Base-by-base conservation (phyloP, 23 red algal genomes). In the Rhodosorus marinus region DNA sequence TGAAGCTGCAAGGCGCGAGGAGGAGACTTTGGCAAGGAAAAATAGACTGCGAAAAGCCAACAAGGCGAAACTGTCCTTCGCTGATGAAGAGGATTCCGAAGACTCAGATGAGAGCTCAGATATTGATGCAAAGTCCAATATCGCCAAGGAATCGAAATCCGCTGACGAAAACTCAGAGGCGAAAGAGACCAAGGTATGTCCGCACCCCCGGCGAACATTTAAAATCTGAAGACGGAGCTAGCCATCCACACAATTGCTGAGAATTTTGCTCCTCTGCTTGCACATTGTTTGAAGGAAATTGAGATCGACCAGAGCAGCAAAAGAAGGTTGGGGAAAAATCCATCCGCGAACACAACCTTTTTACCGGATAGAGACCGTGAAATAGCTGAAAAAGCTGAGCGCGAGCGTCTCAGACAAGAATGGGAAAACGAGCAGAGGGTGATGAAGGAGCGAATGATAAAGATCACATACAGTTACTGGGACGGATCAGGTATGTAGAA, bases 381-480 rank as follows among this genome's bases (percentile, higher is more conserved):
- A 29, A 36, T 23, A 33, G 74, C 67, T 19, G 74, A 72, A 51
- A 26, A 60, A 31, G 6, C 52, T 49, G 83, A 79, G 40, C 58
- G 83, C 26, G 83, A 69, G 55, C 72, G 83, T 15, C 25, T 92
- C 17, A 79, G 47, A 41, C 73, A 80, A 27, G 59, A 71, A 34
- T 92, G 83, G 83, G 32, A 74, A 22, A 41, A 56, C 19, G 58
- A 92, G 43, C 83, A 92, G 55, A 68, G 73, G 49, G 24, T 35
- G 31, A 60, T 69, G 15, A 92, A 92, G 66, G 60, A 52, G 29
- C 67, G 81, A 49, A 47, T 32, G 19, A 59, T 92, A 5, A 46
- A 59, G 8, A 74, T 92, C 35, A 92, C 63, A 0, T 92, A 92
- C 51, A 70, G 60, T 53, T 75, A 67, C 47, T 92, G 83, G 83